These are phyloP conservation scores for Chytriomyces confervae DNA, from an alignment of 192 early-diverging fungal genomes.

Conservation along the genomic window DNA sequence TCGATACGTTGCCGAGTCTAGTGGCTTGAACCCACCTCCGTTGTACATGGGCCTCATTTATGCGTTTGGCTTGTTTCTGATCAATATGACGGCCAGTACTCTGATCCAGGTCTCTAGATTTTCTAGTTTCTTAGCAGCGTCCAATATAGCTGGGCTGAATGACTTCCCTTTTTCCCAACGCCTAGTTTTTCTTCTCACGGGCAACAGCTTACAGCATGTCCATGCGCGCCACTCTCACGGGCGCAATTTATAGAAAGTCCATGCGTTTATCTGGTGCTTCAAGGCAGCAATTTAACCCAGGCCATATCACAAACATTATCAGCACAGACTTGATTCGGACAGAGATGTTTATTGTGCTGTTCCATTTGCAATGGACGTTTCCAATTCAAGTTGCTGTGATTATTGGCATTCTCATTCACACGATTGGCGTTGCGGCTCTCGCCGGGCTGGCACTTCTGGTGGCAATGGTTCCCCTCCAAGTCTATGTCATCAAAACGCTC, in stretches of 20 bases:
- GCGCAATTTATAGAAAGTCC: conserved; percentile 65
- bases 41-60: conserved; percentile 25
- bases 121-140: not conserved
- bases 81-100: conserved; percentile 23
- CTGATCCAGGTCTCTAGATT: not conserved
- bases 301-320: conserved; percentile 69
- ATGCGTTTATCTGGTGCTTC: conserved; percentile 58
- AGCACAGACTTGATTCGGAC: conserved; percentile 36
- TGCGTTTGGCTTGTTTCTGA: conserved; percentile 34
- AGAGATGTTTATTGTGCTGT: conserved; percentile 31
- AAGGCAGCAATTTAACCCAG: conserved; percentile 65
- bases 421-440: conserved; percentile 31
- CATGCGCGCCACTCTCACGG: conserved; percentile 55
- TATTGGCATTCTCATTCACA: conserved; percentile 16
- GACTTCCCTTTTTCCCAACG: not conserved
- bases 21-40: conserved; percentile 1
- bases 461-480: conserved; percentile 35
- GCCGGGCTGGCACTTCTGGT: conserved; percentile 34
- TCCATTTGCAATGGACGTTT: conserved; percentile 39
- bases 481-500: conserved; percentile 15
- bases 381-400: conserved; percentile 17
- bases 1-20: conserved; percentile 34
- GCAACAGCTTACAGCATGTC: conserved; percentile 47
- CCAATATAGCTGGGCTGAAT: conserved; percentile 10
- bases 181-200: conserved; percentile 52